These are phyloP conservation scores for Aspergillus cristatus DNA, from an alignment of 495 filamentous ascomycete species.

Conservation along the genomic window DNA sequence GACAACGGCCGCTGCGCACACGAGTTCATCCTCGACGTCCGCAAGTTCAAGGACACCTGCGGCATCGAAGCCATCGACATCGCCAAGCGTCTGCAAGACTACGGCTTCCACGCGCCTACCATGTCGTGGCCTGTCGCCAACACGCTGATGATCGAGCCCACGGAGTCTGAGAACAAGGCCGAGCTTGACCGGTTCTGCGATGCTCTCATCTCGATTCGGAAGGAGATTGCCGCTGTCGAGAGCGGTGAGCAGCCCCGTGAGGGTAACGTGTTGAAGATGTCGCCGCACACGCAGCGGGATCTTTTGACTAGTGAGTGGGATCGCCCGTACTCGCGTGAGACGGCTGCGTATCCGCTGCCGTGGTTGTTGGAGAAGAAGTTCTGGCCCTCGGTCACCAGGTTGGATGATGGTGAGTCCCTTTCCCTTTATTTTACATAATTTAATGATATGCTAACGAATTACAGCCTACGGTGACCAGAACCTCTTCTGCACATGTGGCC, in stretches of 20 bases:
- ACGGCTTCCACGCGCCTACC: slow-evolving; percentile 96
- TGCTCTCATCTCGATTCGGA: slow-evolving; percentile 79
- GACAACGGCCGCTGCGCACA: slow-evolving; percentile 81
- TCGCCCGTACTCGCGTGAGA: slow-evolving; percentile 67
- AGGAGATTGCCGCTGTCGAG: slow-evolving; percentile 81
- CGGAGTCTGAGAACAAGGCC: slow-evolving; percentile 85
- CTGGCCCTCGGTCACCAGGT: slow-evolving; percentile 83
- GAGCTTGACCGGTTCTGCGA: slow-evolving; percentile 95
- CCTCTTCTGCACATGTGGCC: slow-evolving; percentile 90
- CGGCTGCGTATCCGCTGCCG: slow-evolving; percentile 79
- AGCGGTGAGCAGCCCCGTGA: slow-evolving; percentile 66
- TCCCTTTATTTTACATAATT: background rate
- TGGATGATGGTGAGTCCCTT: slow-evolving; percentile 72
- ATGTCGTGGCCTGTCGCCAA: slow-evolving; percentile 97
- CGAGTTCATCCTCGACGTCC: slow-evolving; percentile 95
- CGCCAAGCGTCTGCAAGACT: slow-evolving; percentile 95
- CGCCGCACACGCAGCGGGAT: slow-evolving; percentile 82
- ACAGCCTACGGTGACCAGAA: slow-evolving; percentile 84
- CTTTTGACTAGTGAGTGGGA: slow-evolving; percentile 64
- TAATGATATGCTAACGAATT: slow-evolving; percentile 16
- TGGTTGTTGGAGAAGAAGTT: slow-evolving; percentile 96
- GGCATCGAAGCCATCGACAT: slow-evolving; percentile 94
- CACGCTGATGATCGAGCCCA: slow-evolving; percentile 98
- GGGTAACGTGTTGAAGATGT: slow-evolving; percentile 86
- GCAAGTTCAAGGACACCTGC: slow-evolving; percentile 72